phyloP scores from a whole-genome alignment of 495 filamentous ascomycete genomes.

The Podospora comata region DNA sequence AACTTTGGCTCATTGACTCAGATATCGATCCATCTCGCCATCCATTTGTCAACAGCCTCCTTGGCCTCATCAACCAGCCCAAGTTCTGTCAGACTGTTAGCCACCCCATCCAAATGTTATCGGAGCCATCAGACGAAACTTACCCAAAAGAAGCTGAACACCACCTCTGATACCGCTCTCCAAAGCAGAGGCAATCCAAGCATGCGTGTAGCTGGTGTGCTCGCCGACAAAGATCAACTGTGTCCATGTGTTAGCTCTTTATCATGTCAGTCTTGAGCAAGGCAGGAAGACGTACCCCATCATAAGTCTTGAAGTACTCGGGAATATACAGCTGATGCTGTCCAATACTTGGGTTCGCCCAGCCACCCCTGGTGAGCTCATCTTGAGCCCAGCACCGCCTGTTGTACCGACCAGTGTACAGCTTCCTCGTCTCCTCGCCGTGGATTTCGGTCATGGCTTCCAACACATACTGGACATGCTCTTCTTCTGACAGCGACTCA shows the following conservation, averaged over 20 bases:
- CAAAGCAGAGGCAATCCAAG: constrained; percentile 67
- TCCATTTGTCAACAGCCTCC: constrained; percentile 60
- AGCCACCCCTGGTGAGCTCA: constrained; percentile 50
- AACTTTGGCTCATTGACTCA: constrained; percentile 26
- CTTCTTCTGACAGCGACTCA: constrained; percentile 15
- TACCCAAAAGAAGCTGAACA: constrained; percentile 58
- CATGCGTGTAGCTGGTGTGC: constrained; percentile 71
- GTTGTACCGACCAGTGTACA: constrained; percentile 59
- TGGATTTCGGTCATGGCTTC: constrained; percentile 53
- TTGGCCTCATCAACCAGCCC: constrained; percentile 71
- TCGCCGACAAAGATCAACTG: constrained; percentile 66
- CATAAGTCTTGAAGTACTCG: constrained; percentile 66
- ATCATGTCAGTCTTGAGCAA: background rate
- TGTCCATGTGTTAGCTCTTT: constrained; percentile 1
- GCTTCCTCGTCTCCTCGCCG: constrained; percentile 51
- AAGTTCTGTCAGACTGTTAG: constrained; percentile 39
- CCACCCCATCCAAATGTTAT: background rate
- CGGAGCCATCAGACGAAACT: background rate
- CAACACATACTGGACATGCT: constrained; percentile 42
- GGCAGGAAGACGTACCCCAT: constrained; percentile 39
- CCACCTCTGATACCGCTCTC: constrained; percentile 65
- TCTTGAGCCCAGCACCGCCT: constrained; percentile 60
- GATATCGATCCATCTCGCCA: constrained; percentile 58
- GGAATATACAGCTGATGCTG: constrained; percentile 66
- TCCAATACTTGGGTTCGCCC: constrained; percentile 55